phyloP scores from a whole-genome alignment of 2,329 filamentous ascomycete species.

The Diaporthe velutina region DNA sequence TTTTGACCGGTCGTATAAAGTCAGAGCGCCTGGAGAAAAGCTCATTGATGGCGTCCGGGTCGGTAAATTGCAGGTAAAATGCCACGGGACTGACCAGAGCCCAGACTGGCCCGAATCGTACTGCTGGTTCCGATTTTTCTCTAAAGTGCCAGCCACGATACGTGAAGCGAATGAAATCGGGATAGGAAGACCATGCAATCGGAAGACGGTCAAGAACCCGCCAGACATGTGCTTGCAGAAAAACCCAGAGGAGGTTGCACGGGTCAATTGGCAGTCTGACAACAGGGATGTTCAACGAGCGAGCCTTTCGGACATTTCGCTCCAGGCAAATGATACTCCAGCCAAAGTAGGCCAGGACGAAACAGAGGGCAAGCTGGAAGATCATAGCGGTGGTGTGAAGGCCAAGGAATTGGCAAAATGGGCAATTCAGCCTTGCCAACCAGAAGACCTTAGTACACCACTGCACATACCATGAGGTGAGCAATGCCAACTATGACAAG shows the following conservation, averaged over 20 bases:
- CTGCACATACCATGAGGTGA: no score
- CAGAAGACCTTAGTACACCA: no score
- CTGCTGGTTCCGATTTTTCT: not conserved
- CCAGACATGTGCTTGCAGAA: constrained; percentile 44
- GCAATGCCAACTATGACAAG: no score
- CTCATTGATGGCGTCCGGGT: constrained; percentile 44
- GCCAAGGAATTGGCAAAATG: not conserved
- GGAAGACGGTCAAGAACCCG: constrained; percentile 42
- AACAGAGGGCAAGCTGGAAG: not conserved
- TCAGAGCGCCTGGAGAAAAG: constrained; percentile 42
- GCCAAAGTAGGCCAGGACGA: constrained; percentile 39
- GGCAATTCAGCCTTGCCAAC: no score
- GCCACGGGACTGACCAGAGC: constrained; percentile 43
- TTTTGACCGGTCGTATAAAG: constrained; percentile 43
- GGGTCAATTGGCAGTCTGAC: constrained; percentile 44
- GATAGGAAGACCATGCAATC: constrained; percentile 43
- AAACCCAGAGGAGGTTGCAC: constrained; percentile 44
- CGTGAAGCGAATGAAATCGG: constrained; percentile 43
- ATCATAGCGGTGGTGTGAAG: not conserved
- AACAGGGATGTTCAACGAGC: constrained; percentile 40
- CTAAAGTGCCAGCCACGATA: constrained; percentile 44
- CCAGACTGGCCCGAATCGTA: constrained; percentile 40
- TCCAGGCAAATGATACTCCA: constrained; percentile 44
- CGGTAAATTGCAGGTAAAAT: constrained; percentile 43
- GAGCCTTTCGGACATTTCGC: constrained; percentile 43